A percentile compares a stretch with the other conserved stretches of the same genome.
Conservation (phyloP, 805 yeast genomes). For the Saturnispora quitensis region DNA sequence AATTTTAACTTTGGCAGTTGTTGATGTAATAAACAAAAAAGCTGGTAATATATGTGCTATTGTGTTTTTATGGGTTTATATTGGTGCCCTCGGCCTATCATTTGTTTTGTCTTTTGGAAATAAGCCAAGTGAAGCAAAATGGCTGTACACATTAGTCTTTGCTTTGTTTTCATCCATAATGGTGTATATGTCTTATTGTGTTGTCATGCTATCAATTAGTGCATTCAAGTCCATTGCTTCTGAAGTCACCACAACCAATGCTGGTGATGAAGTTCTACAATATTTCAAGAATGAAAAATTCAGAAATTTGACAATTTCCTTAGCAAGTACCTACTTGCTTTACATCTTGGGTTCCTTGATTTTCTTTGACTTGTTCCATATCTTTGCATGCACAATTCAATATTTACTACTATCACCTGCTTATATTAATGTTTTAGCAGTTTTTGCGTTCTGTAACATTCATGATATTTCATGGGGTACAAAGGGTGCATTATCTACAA, state of each 20-base stretch:
- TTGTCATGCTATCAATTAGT: slow-evolving; percentile 52
- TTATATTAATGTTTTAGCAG: slow-evolving; percentile 80
- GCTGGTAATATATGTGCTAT: slow-evolving; percentile 75
- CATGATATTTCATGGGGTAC: slow-evolving; percentile 98
- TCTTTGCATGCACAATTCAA: slow-evolving; percentile 77
- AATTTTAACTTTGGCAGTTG: slow-evolving; percentile 70
- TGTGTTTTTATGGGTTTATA: slow-evolving; percentile 79
- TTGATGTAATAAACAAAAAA: slow-evolving; percentile 35
- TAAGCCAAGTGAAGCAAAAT: slow-evolving; percentile 80
- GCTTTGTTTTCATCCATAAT: slow-evolving; percentile 71
- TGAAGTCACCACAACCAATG: slow-evolving; percentile 26
- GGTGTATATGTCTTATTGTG: slow-evolving; percentile 73
- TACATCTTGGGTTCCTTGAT: slow-evolving; percentile 69
- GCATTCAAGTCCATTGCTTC: slow-evolving; percentile 51
- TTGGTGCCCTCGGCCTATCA: slow-evolving; percentile 64
- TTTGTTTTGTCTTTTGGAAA: slow-evolving; percentile 90
- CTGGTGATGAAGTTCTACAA: slow-evolving; percentile 25
- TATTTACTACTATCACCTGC: slow-evolving; percentile 78
- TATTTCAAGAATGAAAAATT: slow-evolving; percentile 60
- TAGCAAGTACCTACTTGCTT: slow-evolving; percentile 72
- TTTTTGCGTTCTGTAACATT: slow-evolving; percentile 89
- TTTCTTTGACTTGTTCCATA: slow-evolving; percentile 84
- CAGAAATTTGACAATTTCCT: slow-evolving; percentile 74
- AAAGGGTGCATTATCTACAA: slow-evolving; percentile 62
- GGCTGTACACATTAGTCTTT: slow-evolving; percentile 62